Percentiles rank a stretch among this genome's conserved stretches.
These are phyloP conservation scores for Westerdykella sp. DNA, from an alignment of 2,329 filamentous ascomycete genomes.

Conservation along the genomic window DNA sequence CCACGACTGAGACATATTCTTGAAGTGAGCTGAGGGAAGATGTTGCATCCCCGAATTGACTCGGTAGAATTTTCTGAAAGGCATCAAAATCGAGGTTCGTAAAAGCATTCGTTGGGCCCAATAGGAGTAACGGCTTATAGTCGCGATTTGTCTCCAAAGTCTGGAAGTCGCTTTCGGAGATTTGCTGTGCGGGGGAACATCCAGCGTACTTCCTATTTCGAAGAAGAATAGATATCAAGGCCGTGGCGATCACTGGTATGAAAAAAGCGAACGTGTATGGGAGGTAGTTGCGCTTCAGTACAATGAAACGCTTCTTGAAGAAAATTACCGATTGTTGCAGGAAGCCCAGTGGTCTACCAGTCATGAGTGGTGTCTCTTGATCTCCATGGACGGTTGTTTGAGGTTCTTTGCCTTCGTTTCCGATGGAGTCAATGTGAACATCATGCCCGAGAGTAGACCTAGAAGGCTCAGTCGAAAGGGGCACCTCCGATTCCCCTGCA, in stretches of 20 bases:
- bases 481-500: slow-evolving; percentile 55
- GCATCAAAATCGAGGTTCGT: slow-evolving; percentile 12
- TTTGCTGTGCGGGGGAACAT: slow-evolving; percentile 33
- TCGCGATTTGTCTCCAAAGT: slow-evolving; percentile 4
- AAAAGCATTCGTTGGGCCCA: slow-evolving; percentile 26
- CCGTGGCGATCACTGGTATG: slow-evolving; percentile 70
- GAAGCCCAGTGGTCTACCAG: slow-evolving; percentile 62
- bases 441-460: background rate
- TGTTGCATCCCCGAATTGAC: slow-evolving; percentile 9
- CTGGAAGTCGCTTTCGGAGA: slow-evolving; percentile 7
- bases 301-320: slow-evolving; percentile 66
- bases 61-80: slow-evolving; percentile 30
- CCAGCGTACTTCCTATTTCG: slow-evolving; percentile 47
- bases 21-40: slow-evolving; percentile 5
- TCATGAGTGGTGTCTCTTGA: slow-evolving; percentile 43
- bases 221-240: slow-evolving; percentile 67
- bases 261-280: slow-evolving; percentile 66
- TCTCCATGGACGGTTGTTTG: background rate
- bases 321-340: slow-evolving; percentile 63
- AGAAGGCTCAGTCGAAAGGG: background rate
- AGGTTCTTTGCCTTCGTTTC: slow-evolving; percentile 8
- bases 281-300: slow-evolving; percentile 68
- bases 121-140: slow-evolving; percentile 12
- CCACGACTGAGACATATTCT: slow-evolving; percentile 45
- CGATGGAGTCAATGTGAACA: slow-evolving; percentile 11